Base-by-base conservation (phyloP, 352 stramenopile species). In the Phytophthora agathidicida region DNA sequence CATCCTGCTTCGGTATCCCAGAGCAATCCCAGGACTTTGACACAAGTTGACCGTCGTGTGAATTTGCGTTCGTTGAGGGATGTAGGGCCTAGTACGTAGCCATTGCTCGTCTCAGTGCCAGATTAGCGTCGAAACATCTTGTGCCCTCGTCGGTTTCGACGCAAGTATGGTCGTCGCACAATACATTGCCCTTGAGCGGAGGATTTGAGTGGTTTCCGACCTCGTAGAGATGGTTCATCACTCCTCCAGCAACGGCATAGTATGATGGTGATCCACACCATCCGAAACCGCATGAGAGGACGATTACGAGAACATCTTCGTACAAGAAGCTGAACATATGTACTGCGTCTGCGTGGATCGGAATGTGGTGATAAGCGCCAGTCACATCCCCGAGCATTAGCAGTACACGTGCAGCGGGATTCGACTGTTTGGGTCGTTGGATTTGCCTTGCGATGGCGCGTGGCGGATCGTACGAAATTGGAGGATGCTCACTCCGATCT, bases 81-180 rank as follows among this genome's bases (percentile, higher is more conserved):
- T 1, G 37, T 28, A 0, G 57, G 57, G 3, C 45, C 49, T 1
- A 77, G 23, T 0, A 74, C 38, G 31, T 55, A 1, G 33, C 28
- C 58, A 77, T 68, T 5, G 59, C 50, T 24, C 35, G 22, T 22
- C 69, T 35, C 0, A 69, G 41, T 8, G 60, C 17, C 0, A 66
- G 2, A 6, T 71, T 59, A 0, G 54, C 68, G 0, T 66, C 59
- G 6, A 51, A 31, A n/a, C 55, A 61, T 0, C 46, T 35, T 0
- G 11, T 24, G 4, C 55, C 59, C 0, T 23, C 13, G 5, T 65
- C 60, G 0, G 61, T 11, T 27, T 77, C 63, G 7, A 71, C 48
- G 14, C 54, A 71, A 0, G 30, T 67, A 24, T 73, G 68, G 24
- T 68, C 54, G 17, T 77, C 58, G 13, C 63, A 73, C 64, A 63